Evolutionary conservation across 106 monocot genomes (phyloP).

Genomic region (Platanthera zijinensis): DNA sequence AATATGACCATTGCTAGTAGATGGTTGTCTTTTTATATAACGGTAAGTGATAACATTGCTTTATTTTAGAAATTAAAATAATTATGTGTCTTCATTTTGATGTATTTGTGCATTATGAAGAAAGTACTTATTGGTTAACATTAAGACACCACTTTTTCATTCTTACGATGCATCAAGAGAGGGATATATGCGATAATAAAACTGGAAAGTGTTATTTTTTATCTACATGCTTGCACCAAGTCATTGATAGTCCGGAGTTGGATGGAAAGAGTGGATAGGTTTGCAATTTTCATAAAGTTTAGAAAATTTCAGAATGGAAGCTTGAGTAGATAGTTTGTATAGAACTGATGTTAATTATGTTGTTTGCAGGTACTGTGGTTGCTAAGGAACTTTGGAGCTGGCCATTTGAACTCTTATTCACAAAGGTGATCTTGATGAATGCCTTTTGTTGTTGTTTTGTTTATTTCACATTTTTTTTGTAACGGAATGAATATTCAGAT

Average conservation of each 20-base stretch:
- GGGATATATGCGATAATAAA: neutral
- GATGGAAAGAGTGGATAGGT: neutral
- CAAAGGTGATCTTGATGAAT: neutral
- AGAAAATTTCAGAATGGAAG: neutral
- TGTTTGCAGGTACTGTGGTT: neutral
- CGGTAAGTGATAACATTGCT: neutral
- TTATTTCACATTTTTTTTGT: neutral
- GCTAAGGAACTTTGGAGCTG: neutral
- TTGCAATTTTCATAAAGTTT: slow-evolving; percentile 1
- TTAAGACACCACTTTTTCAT: slow-evolving; percentile 7
- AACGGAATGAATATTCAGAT: neutral
- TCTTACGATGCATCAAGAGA: neutral
- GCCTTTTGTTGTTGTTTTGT: neutral
- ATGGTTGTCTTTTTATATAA: neutral
- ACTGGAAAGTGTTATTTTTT: neutral
- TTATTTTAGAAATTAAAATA: slow-evolving; percentile 12
- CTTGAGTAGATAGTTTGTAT: neutral
- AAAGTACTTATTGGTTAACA: neutral
- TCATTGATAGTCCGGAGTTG: neutral
- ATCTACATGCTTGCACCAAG: neutral
- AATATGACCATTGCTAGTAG: neutral
- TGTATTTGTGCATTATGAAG: neutral
- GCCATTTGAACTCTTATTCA: neutral
- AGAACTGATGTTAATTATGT: neutral
- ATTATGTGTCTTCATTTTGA: neutral